These are phyloP conservation scores for Fusarium newnesense DNA, from an alignment of 2,329 filamentous ascomycete species.

Conservation along the genomic window DNA sequence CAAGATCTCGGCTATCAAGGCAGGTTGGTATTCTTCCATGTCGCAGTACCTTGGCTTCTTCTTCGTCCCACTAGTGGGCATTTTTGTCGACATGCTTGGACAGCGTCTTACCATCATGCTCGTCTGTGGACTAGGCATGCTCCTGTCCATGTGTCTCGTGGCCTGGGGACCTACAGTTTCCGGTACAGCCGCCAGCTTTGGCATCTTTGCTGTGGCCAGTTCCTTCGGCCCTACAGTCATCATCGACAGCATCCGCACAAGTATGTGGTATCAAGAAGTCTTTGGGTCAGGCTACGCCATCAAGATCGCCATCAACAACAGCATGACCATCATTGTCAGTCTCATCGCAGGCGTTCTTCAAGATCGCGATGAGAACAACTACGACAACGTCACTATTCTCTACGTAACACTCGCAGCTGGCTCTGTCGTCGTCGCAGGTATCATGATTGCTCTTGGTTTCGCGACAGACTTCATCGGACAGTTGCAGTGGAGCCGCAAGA, in stretches of 20 bases:
- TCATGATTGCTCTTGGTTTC: conserved; percentile 53
- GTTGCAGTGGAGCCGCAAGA: conserved; percentile 68
- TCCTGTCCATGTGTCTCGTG: conserved; percentile 63
- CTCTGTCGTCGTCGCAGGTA: conserved; percentile 57
- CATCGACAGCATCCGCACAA: conserved; percentile 69
- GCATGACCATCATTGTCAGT: conserved; percentile 69
- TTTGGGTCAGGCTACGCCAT: conserved; percentile 70
- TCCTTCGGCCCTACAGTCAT: conserved; percentile 67
- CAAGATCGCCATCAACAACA: conserved; percentile 72
- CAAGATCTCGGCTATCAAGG: conserved; percentile 61
- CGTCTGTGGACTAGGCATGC: conserved; percentile 61
- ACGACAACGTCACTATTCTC: conserved; percentile 64
- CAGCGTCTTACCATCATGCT: conserved; percentile 65
- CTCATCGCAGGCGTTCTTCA: conserved; percentile 68
- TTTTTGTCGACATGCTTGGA: conserved; percentile 67
- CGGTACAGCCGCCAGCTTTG: conserved; percentile 69
- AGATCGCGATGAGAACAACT: conserved; percentile 66
- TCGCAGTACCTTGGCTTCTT: conserved; percentile 68
- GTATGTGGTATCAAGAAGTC: conserved; percentile 68
- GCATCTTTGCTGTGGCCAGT: conserved; percentile 66
- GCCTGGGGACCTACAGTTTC: conserved; percentile 59
- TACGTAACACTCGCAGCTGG: conserved; percentile 64
- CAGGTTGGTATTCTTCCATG: conserved; percentile 69
- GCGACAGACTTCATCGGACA: conserved; percentile 56
- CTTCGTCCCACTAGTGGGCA: conserved; percentile 64